Evolutionary conservation across 148 eudicot species (phyloP), one percentile per base, ranked within the genome.

Genomic region (Salicornia ramosissima): DNA sequence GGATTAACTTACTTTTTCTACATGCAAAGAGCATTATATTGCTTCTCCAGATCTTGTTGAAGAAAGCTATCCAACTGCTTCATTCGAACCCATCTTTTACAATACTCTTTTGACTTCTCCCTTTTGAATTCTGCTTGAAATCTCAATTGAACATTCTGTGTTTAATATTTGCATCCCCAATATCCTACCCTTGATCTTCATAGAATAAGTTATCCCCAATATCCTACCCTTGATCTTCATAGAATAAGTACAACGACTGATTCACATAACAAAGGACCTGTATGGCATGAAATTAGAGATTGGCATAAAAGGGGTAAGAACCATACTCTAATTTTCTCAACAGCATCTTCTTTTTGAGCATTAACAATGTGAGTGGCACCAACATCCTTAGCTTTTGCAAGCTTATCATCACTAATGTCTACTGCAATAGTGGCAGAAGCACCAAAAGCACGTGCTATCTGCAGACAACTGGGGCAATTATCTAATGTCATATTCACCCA

Each of bases 401-500:
- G 87, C 79, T 95, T 95, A 54, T 89, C 97, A 76, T 89, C 90
- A 68, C 95, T 89, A 34, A 95, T 83, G 77, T 95, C 99, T 62
- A 95, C 99, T 24, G 99, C 99, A 67, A 95, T 91, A 74, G 88
- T 78, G 70, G 85, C 87, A 77, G 93, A 86, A 80, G 97, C 99
- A 77, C 99, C 99, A 86, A 89, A 95, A 34, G 99, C 97, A 39
- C 88, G 84, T 51, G 99, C 99, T 84, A 95, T 86, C 96, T 95
- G 99, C 87, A 95, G 80, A 75, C 99, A 95, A 86, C 99, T 95
- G 88, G 61, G 67, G 36, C 68, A 78, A 22, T 50, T 47, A 77
- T 70, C 50, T 84, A 56, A 29, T 25, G 67, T 82, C 70, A 76
- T 40, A 63, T 39, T 40, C n/a, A 40, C 19, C 19, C 18, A 50